These are phyloP conservation scores for Annona squamosa DNA, from an alignment of 164 flowering plant species.

Conservation along the genomic window DNA sequence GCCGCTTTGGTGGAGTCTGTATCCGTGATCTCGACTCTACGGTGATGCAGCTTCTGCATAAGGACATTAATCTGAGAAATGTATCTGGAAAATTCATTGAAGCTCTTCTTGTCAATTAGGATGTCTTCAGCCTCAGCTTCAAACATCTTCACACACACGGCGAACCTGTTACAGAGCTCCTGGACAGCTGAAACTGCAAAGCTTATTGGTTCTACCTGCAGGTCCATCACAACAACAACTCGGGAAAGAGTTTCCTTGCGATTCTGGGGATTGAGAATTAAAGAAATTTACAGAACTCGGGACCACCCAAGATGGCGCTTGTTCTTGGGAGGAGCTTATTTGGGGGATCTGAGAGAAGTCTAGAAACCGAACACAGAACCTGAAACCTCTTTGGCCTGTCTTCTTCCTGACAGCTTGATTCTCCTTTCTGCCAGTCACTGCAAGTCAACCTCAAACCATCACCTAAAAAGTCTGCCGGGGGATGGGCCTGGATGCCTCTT, in stretches of 20 bases:
- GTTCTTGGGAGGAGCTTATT: background rate
- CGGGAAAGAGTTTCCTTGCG: background rate
- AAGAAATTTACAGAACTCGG: background rate
- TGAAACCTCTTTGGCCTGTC: background rate
- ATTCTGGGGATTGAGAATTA: background rate
- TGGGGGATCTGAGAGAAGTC: background rate
- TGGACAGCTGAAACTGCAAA: constrained; percentile 2
- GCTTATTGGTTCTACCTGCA: background rate
- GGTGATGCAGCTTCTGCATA: constrained; percentile 7
- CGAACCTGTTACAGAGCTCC: constrained; percentile 15
- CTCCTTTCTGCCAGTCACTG: background rate
- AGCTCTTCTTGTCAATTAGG: constrained; percentile 11
- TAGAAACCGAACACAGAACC: background rate
- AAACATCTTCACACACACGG: background rate
- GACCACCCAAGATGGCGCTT: background rate
- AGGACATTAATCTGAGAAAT: constrained; percentile 10
- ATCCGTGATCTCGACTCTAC: constrained; percentile 1
- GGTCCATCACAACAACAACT: background rate
- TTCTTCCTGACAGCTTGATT: background rate
- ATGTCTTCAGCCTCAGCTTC: constrained; percentile 8
- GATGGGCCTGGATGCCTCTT: background rate
- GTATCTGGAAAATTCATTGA: constrained; percentile 16
- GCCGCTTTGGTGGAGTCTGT: constrained; percentile 4
- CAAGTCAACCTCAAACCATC: background rate
- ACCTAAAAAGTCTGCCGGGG: background rate